Evolutionary conservation across 202 grass and related monocot species (phyloP).

Genomic region (Zizania palustris): DNA sequence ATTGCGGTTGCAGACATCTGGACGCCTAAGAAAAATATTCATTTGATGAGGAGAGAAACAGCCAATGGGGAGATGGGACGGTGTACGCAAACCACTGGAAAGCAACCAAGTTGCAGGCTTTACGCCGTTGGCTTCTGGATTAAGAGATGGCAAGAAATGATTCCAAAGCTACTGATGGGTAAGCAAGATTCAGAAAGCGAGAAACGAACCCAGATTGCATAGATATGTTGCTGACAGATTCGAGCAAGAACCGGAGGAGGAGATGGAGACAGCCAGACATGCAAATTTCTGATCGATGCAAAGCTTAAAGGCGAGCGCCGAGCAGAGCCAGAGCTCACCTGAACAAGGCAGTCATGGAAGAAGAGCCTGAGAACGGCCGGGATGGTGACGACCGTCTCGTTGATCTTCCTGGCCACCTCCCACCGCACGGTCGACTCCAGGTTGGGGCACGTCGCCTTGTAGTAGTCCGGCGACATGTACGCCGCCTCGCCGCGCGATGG

Average conservation of each 20-base stretch:
- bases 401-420: constrained; percentile 70
- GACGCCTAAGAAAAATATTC: not conserved
- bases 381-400: constrained; percentile 78
- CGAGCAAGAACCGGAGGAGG: not conserved
- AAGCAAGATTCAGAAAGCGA: not conserved
- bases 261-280: not conserved
- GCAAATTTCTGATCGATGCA: not conserved
- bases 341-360: constrained; percentile 79
- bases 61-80: not conserved
- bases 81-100: constrained; percentile 7
- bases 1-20: constrained; percentile 17
- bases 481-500: constrained; percentile 19
- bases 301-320: too few species aligned
- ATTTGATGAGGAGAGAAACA: not conserved
- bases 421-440: constrained; percentile 55
- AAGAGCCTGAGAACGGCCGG: constrained; percentile 70
- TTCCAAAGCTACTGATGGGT: not conserved
- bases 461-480: constrained; percentile 47
- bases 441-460: constrained; percentile 44
- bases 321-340: constrained; percentile 45
- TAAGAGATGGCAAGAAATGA: not conserved
- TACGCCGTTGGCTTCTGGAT: constrained; percentile 17
- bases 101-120: constrained; percentile 40
- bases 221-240: constrained; percentile 9
- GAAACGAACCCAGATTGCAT: not conserved